A percentile compares a stretch with the other conserved stretches of the same genome.
phyloP scores from a whole-genome alignment of 305 asterid species.

The Fraxinus nigra region DNA sequence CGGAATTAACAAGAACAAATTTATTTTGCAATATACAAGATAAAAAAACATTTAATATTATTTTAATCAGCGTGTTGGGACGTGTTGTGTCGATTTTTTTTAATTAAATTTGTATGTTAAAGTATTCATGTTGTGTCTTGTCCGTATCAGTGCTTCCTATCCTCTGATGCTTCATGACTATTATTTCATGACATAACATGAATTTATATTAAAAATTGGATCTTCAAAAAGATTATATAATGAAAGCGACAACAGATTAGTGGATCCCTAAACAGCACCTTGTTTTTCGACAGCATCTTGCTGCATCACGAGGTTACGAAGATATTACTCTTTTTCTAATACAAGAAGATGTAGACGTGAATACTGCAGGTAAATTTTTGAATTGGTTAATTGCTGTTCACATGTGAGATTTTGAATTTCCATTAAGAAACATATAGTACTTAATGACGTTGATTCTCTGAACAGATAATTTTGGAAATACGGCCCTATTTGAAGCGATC shows the following conservation, averaged over 20 bases:
- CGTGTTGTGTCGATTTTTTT: neutral
- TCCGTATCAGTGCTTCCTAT: neutral
- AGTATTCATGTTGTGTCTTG: neutral
- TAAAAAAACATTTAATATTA: neutral
- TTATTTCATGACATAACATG: neutral
- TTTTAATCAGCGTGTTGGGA: neutral
- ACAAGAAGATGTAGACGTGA: slow-evolving; percentile 63
- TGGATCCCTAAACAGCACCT: neutral
- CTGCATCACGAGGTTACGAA: slow-evolving; percentile 78
- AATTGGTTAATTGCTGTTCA: neutral
- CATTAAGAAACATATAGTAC: neutral
- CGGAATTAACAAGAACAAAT: neutral
- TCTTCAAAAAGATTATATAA: neutral
- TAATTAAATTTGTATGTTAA: no score
- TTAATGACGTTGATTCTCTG: slow-evolving; percentile 3
- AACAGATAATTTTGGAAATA: slow-evolving; percentile 72
- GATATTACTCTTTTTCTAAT: slow-evolving; percentile 60
- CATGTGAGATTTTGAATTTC: neutral
- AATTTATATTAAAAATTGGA: neutral
- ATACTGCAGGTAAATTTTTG: slow-evolving; percentile 51
- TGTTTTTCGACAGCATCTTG: slow-evolving; percentile 62
- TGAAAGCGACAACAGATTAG: neutral
- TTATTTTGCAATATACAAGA: neutral
- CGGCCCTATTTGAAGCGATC: slow-evolving; percentile 75
- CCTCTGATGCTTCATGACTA: neutral